A percentile compares a stretch with the other conserved stretches of the same genome.
These are phyloP conservation scores for Blastomyces silverae DNA, from an alignment of 2,329 filamentous ascomycete genomes.

Conservation along the genomic window DNA sequence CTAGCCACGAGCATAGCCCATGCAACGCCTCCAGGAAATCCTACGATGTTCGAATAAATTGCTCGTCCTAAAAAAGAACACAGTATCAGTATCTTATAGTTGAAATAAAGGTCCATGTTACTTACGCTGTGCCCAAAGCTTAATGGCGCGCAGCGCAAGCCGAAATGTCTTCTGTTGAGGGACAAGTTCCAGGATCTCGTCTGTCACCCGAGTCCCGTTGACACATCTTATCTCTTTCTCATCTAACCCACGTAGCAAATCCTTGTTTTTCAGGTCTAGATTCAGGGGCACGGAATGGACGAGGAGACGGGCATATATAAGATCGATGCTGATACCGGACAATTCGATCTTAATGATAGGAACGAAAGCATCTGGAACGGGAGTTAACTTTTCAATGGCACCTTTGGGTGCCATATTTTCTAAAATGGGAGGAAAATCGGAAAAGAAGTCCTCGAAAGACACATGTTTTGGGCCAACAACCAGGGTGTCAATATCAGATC, in stretches of 20 bases:
- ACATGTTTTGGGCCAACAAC: conserved; percentile 89
- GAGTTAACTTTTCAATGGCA: conserved; percentile 76
- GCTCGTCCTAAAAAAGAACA: conserved; percentile 53
- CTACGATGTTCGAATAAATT: conserved; percentile 93
- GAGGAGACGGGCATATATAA: conserved; percentile 76
- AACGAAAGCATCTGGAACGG: conserved; percentile 84
- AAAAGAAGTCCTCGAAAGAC: conserved; percentile 83
- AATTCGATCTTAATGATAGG: conserved; percentile 98
- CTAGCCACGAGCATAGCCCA: conserved; percentile 97
- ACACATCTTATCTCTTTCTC: conserved; percentile 81
- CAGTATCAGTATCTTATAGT: conserved; percentile 4
- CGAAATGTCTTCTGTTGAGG: conserved; percentile 87
- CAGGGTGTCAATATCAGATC: conserved; percentile 96
- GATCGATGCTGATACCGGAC: conserved; percentile 83
- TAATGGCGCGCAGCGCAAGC: conserved; percentile 81
- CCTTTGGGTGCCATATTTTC: conserved; percentile 66
- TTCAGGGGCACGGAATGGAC: conserved; percentile 65
- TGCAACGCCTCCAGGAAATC: conserved; percentile 91
- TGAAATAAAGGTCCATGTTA: not conserved
- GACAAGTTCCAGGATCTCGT: conserved; percentile 82
- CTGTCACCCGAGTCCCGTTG: conserved; percentile 90
- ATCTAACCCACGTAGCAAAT: conserved; percentile 75
- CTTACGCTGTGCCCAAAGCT: conserved; percentile 81
- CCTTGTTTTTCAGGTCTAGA: conserved; percentile 73
- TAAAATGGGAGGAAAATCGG: conserved; percentile 74